A percentile compares a stretch with the other conserved stretches of the same genome.
Conservation (phyloP, 495 filamentous ascomycete genomes). For the Trichoderma virens region DNA sequence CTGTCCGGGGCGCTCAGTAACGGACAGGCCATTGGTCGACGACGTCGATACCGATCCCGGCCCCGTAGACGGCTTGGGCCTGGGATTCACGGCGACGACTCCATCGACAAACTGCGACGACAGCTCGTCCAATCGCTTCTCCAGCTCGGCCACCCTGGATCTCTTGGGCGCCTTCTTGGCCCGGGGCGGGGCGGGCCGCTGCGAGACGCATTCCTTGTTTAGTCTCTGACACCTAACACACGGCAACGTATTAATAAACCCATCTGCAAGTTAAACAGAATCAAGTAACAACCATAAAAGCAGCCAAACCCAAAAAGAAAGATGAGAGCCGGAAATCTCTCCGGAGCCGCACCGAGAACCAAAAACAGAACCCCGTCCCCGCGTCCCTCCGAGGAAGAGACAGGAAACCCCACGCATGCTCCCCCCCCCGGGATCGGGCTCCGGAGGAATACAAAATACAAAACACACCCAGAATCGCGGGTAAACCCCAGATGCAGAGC, state of each 20-base stretch:
- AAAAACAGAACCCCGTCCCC: no score
- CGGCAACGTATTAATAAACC: not conserved
- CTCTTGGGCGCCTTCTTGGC: conserved; percentile 26
- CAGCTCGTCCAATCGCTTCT: conserved; percentile 24
- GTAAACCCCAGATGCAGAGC: not conserved
- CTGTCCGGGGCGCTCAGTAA: not conserved
- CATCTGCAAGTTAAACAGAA: not conserved
- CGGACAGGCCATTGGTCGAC: not conserved
- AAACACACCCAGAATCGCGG: not conserved
- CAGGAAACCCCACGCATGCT: not conserved
- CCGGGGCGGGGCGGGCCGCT: conserved; percentile 24
- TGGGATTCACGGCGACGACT: not conserved
- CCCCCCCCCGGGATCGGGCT: not conserved
- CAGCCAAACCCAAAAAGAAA: no score
- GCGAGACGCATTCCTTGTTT: conserved; percentile 21
- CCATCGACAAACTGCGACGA: conserved; percentile 15
- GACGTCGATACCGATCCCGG: not conserved
- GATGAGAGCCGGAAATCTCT: no score
- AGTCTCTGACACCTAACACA: conserved; percentile 23
- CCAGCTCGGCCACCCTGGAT: conserved; percentile 25
- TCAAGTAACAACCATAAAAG: not conserved
- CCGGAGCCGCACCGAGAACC: no score
- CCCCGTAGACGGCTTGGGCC: not conserved
- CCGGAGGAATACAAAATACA: not conserved
- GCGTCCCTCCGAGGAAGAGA: not conserved